Conservation (phyloP, 2,329 filamentous ascomycete species). For the Phaeomoniella chlamydospora region DNA sequence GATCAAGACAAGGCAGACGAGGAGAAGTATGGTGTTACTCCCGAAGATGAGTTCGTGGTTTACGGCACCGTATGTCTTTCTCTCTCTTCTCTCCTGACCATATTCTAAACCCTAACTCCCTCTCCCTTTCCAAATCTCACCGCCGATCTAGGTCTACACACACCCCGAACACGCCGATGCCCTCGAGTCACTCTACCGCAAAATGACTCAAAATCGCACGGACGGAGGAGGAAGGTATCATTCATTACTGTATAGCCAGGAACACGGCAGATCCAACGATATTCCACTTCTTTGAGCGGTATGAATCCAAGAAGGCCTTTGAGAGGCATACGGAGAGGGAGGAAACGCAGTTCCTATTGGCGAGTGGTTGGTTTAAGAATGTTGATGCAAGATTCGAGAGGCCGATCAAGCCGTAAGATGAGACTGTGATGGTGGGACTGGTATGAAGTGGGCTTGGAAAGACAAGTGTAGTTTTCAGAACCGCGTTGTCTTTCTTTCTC, state of each 20-base stretch:
- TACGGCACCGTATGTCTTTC: conserved; percentile 10
- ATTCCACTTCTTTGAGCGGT: conserved; percentile 21
- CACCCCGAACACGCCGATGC: conserved; percentile 16
- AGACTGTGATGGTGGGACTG: no score
- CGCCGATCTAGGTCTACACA: conserved; percentile 13
- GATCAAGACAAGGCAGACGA: no score
- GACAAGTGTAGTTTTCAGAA: no score
- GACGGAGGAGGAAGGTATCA: conserved; percentile 14
- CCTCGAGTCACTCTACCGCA: conserved; percentile 16
- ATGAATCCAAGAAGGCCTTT: conserved; percentile 14
- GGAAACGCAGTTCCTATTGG: conserved; percentile 15
- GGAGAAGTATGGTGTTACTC: no score
- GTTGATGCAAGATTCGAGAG: no score
- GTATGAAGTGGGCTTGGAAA: no score
- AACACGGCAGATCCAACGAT: conserved; percentile 14
- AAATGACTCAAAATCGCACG: conserved; percentile 14
- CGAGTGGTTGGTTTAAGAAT: conserved; percentile 9
- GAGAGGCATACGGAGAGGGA: conserved; percentile 16
- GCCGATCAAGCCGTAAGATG: no score
- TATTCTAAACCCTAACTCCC: not conserved
- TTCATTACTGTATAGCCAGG: conserved; percentile 16
- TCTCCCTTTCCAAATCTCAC: not conserved
- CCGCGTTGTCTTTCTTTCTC: no score
- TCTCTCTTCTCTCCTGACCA: not conserved
- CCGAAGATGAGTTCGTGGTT: conserved; percentile 13